These are phyloP conservation scores for Paraconiothyrium sp. DNA, from an alignment of 2,329 filamentous ascomycete species.

Conservation along the genomic window DNA sequence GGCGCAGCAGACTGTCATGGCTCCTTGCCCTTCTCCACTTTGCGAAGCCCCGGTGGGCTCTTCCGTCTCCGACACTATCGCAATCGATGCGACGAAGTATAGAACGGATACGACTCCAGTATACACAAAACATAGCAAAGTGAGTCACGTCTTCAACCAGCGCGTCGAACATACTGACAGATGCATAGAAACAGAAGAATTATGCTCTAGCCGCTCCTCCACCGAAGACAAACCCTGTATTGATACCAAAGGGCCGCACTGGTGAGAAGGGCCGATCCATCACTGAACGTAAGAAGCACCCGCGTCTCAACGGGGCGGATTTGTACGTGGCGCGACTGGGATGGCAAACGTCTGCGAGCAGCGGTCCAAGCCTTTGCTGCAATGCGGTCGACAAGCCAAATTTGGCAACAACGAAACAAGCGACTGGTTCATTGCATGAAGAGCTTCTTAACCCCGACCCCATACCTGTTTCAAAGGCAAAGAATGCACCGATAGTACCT, in stretches of 20 bases:
- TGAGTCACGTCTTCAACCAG: neutral
- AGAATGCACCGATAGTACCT: neutral
- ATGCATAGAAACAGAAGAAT: conserved; percentile 5
- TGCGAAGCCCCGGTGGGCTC: neutral
- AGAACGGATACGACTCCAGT: neutral
- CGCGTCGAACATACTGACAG: neutral
- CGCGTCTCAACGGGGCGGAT: conserved; percentile 60
- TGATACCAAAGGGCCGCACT: conserved; percentile 42
- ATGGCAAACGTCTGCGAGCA: conserved; percentile 5
- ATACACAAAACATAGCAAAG: conserved; percentile 4
- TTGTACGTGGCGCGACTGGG: conserved; percentile 61
- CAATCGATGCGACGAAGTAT: neutral
- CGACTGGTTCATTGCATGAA: conserved; percentile 57
- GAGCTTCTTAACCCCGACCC: conserved; percentile 50
- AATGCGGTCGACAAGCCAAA: neutral
- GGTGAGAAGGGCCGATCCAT: conserved; percentile 31
- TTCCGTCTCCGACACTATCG: neutral
- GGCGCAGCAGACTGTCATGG: conserved; percentile 12
- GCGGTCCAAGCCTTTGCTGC: conserved; percentile 13
- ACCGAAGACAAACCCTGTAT: conserved; percentile 27
- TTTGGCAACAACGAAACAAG: neutral
- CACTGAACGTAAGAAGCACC: conserved; percentile 56
- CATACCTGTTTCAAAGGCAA: neutral
- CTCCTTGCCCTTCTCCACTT: conserved; percentile 9
- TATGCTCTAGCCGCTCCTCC: neutral